Base-by-base conservation (phyloP, 306 rosid genomes). In the Dryas octopetala region DNA sequence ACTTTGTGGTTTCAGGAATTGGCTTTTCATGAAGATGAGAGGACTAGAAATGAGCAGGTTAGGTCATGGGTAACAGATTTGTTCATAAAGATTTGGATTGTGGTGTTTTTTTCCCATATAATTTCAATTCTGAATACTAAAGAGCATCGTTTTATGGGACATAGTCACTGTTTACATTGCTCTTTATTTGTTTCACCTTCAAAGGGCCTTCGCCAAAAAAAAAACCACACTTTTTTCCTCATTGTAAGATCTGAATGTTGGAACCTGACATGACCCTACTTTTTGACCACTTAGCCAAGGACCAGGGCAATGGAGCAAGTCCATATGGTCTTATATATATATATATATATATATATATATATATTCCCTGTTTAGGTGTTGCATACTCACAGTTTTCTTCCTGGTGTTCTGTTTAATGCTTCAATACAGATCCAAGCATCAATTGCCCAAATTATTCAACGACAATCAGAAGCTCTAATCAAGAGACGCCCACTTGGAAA, bases 1-100 rank as follows among this genome's bases (percentile, higher is more conserved):
- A 46, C 78, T 86, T 71, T 19, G 60, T 71, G 55, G 40, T 87
- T 76, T 61, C 71, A 95, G 98, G 98, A 93, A 82, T 85, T 89
- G 82, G 96, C 91, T 71, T 89, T 93, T 83, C 97, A 89, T 73
- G 98, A 93, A 78, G 98, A 91, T 85, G 98, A 93, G 86, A 91
- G 79, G 86, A 88, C 80, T 74, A 91, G 98, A 63, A 93, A 93
- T 86, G 90, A 91, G 88, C 97, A 81, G 98, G 98, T 93, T 51
- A 83, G 73, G 51, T 75, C 83, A 64, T 62, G 63, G 69, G 1
- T 77, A 64, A 15, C 10, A 6, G 14, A 12, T 57, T 19, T 55
- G 5, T 57, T 23, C 4, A 6, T 57, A 40, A 41, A 70, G 50
- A 70, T 52, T 70, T 54, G 17, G 52, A 70, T 41, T 63, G 52